Base-by-base conservation (phyloP, 768 basidiomycete species). In the Pulveroboletus sp. region DNA sequence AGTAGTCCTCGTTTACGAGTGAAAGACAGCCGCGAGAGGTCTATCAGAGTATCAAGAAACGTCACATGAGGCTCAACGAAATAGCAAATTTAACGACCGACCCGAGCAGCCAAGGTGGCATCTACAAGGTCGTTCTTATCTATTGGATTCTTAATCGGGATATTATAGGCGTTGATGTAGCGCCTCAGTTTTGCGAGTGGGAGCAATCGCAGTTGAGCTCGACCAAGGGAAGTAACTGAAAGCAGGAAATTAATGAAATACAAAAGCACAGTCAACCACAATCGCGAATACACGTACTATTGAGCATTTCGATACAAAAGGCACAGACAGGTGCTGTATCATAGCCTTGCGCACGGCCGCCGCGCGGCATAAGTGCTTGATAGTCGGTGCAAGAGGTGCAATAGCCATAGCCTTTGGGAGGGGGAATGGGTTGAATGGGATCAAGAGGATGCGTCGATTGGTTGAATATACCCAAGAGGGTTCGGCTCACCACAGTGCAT, bases 61-160 rank as follows among this genome's bases (percentile, higher is more conserved):
- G 7, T 27, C 46, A 26, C 43, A 49, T 15, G 24, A 17, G 33
- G 31, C 9, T 33, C n/a, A 3, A 33, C 18, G 42, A 21, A 30
- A 33, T 10, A 38, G 26, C n/a, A 7, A 17, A 39, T n/a, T 13
- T 38, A 36, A 15, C n/a, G 30, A 68, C 79, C 47, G 60, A 87
- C 88, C 61, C 61, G 66, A 37, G 67, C 68, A 24, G 64, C 64
- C 1, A 88, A 39, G 40, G 86, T 77, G 36, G 73, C 78, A 44
- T 88, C 83, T 35, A 90, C 80, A 39, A 90, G 69, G 62, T 90
- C 88, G 45, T 86, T 83, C 67, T 90, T 90, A 65, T 91, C 89
- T 14, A 89, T 73, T 2, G 82, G 79, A 42, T 78, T 76, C 49
- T 74, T 77, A 15, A 78, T 74, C 46, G 73, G 69, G 56, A 91